phyloP scores from a whole-genome alignment of 2,329 filamentous ascomycete species.

The Chrysoporthe deuterocubensis region DNA sequence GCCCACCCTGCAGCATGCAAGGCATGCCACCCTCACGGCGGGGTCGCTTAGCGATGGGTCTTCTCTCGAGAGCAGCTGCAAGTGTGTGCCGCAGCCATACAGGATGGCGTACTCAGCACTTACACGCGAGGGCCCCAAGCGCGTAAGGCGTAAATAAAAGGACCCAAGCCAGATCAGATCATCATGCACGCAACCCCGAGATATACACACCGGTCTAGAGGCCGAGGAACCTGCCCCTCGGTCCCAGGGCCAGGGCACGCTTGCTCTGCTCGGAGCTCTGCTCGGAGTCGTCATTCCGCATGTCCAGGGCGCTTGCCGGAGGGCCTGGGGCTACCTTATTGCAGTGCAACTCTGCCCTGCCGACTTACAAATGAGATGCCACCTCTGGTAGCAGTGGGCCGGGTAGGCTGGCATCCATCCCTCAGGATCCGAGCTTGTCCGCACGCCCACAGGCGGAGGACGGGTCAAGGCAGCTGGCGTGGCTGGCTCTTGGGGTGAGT shows the following conservation, averaged over 20 bases:
- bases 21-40: neutral
- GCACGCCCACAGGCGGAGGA: neutral
- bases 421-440: neutral
- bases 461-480: neutral
- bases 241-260: neutral
- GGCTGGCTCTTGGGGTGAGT: neutral
- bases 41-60: neutral
- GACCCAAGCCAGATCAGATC: neutral
- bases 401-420: slow-evolving; percentile 1
- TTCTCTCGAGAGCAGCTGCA: neutral
- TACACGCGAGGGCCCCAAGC: neutral
- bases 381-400: slow-evolving; percentile 3
- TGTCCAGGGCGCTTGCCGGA: neutral
- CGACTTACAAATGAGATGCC: neutral
- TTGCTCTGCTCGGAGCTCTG: neutral
- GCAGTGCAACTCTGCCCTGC: neutral
- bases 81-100: neutral
- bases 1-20: slow-evolving; percentile 5
- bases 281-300: slow-evolving; percentile 7
- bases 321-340: neutral
- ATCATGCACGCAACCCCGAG: neutral
- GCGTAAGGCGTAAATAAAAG: neutral
- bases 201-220: neutral
- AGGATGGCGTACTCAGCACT: neutral
- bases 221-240: neutral